These are phyloP conservation scores for Mucor racemosus DNA, from an alignment of 371 early-diverging fungal genomes.

Conservation along the genomic window DNA sequence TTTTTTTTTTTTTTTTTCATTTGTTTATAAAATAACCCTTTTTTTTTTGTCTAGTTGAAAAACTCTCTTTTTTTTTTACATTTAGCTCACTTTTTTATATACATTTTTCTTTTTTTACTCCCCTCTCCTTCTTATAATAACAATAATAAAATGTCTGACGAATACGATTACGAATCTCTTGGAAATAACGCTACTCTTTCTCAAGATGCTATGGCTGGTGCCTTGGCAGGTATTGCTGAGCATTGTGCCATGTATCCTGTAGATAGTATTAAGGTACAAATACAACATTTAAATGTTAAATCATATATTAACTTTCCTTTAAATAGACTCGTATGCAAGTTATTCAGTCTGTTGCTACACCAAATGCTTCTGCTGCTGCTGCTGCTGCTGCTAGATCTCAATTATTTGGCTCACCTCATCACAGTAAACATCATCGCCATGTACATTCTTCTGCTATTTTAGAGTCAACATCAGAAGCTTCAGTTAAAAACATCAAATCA, in stretches of 20 bases:
- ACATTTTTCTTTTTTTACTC: slow-evolving; percentile 8
- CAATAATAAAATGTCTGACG: slow-evolving; percentile 42
- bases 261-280: slow-evolving; percentile 85
- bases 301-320: not conserved
- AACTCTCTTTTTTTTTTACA: slow-evolving; percentile 12
- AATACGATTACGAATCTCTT: slow-evolving; percentile 87
- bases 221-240: slow-evolving; percentile 94
- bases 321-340: slow-evolving; percentile 90
- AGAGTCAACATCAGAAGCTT: not conserved
- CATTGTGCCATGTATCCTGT: slow-evolving; percentile 93
- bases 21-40: not conserved
- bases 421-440: slow-evolving; percentile 15
- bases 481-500: slow-evolving; percentile 7
- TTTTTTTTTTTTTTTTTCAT: slow-evolving; percentile 19
- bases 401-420: slow-evolving; percentile 19
- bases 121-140: slow-evolving; percentile 17
- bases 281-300: not conserved
- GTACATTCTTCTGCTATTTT: slow-evolving; percentile 24
- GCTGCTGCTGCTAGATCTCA: slow-evolving; percentile 17
- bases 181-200: slow-evolving; percentile 75
- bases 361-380: not conserved
- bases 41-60: slow-evolving; percentile 1
- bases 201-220: slow-evolving; percentile 87
- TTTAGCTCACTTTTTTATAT: not conserved
- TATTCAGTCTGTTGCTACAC: slow-evolving; percentile 36